Evolutionary conservation across 352 stramenopile genomes (phyloP).

Genomic region (Phytopythium ostracodes): DNA sequence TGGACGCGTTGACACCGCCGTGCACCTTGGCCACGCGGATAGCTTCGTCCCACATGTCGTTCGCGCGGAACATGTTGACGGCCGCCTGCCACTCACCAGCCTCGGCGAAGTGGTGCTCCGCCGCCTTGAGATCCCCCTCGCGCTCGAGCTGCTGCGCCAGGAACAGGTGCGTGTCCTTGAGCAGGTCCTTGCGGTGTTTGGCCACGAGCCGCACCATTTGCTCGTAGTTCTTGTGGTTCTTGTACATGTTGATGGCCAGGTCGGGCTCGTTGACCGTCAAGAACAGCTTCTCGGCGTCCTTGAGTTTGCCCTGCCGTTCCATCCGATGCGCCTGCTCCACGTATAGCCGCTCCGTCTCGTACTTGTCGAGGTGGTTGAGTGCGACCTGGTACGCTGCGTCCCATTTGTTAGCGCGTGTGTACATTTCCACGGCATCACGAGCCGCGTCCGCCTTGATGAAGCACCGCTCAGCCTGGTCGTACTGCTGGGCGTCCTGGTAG

Average conservation of each 20-base stretch:
- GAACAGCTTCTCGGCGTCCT: constrained; percentile 93
- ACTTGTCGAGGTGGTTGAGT: constrained; percentile 89
- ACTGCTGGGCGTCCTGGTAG: constrained; percentile 86
- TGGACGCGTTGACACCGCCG: constrained; percentile 88
- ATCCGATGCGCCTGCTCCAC: constrained; percentile 92
- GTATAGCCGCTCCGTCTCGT: constrained; percentile 90
- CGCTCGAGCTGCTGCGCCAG: constrained; percentile 92
- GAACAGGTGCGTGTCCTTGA: constrained; percentile 93
- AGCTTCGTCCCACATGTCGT: constrained; percentile 94
- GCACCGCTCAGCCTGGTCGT: constrained; percentile 88
- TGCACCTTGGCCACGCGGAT: constrained; percentile 93
- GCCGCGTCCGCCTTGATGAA: constrained; percentile 90
- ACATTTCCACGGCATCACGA: constrained; percentile 93
- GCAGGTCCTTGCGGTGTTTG: constrained; percentile 91
- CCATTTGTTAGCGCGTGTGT: constrained; percentile 91
- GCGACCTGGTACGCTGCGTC: constrained; percentile 91
- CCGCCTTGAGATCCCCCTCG: constrained; percentile 90
- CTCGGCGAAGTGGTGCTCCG: constrained; percentile 92
- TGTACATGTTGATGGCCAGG: constrained; percentile 96
- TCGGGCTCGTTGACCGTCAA: constrained; percentile 91
- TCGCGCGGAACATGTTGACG: constrained; percentile 94
- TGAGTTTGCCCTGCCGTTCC: constrained; percentile 86
- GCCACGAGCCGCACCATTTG: constrained; percentile 93
- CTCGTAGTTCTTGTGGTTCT: constrained; percentile 94
- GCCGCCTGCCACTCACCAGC: constrained; percentile 90